Conservation (phyloP, 2,329 filamentous ascomycete genomes). For the Polychaeton citri region DNA sequence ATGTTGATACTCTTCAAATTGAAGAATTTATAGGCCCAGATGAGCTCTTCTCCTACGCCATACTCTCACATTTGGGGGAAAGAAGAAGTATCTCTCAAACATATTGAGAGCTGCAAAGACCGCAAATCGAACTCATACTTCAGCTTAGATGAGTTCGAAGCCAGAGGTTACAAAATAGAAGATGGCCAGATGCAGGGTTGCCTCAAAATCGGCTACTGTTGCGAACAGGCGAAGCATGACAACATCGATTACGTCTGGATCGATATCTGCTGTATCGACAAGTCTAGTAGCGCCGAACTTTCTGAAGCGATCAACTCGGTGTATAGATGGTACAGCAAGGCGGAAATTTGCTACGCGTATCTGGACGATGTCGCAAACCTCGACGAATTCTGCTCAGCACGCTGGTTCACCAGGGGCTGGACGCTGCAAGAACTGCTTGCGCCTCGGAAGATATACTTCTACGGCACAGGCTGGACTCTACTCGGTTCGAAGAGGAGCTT, state of each 20-base stretch:
- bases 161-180: too few relatives aligned
- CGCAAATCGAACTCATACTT: too few relatives aligned
- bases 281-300: slow-evolving; percentile 22
- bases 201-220: slow-evolving; percentile 13
- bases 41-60: too few relatives aligned
- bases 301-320: slow-evolving; percentile 20
- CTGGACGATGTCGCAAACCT: slow-evolving; percentile 15
- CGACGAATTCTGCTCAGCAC: background rate
- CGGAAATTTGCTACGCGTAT: slow-evolving; percentile 24
- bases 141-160: too few relatives aligned
- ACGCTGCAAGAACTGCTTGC: too few relatives aligned
- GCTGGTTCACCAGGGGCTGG: slow-evolving; percentile 2
- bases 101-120: too few relatives aligned
- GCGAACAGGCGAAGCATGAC: slow-evolving; percentile 12
- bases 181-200: too few relatives aligned
- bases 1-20: too few relatives aligned
- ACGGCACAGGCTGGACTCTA: slow-evolving; percentile 1
- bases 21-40: too few relatives aligned
- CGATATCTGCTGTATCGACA: slow-evolving; percentile 29
- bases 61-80: too few relatives aligned
- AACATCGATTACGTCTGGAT: slow-evolving; percentile 22
- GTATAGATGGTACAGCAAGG: slow-evolving; percentile 22
- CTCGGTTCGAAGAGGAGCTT: too few relatives aligned
- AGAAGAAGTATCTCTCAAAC: too few relatives aligned
- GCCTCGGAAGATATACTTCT: background rate